Evolutionary conservation across 768 basidiomycete species (phyloP), one percentile per base, ranked within the genome.

Genomic region (Chalciporus chontae): DNA sequence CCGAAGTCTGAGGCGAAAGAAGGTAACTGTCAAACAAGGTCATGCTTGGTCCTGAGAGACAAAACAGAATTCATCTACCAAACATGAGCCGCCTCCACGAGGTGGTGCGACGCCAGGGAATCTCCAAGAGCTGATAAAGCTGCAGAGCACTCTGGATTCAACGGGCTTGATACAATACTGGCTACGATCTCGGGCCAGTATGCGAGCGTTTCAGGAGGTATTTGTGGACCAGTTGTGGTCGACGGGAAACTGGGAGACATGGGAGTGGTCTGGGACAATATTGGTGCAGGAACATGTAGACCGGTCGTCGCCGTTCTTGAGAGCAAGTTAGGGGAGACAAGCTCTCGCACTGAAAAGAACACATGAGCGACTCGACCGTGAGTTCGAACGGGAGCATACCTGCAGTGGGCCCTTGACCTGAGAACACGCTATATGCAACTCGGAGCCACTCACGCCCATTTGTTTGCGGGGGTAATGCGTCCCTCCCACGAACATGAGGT

Each of bases 131-230:
- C 79, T 24, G 90, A 88, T 47, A 98, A 63, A 14, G 90, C 83
- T 11, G 84, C 77, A 0, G 86, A 84, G 41, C 82, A 78, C 48
- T 94, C 90, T 0, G 79, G 67, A 46, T 72, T 77, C 57, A 81
- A 66, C n/a, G 83, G 80, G 46, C 82, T 89, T 23, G 85, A 82
- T 18, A 92, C 61, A 47, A 95, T 83, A 75, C 94, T 90, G 11
- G 90, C 87, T 19, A 79, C 81, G 10, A 86, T 89, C 60, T 96
- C 91, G 21, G 84, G 75, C 95, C 95, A 99, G 52, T 84, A 82
- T 13, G 75, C 71, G 32, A 94, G 72, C 1, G 82, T 76, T 51
- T 87, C 82, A 3, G 66, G 50, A 3, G 89, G 79, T n/a, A 92
- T 72, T 39, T 71, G 73, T 40, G 73, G 61, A 9, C 71, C 60